phyloP scores from a whole-genome alignment of 2,329 filamentous ascomycete genomes.

The Macrophomina phaseolina region DNA sequence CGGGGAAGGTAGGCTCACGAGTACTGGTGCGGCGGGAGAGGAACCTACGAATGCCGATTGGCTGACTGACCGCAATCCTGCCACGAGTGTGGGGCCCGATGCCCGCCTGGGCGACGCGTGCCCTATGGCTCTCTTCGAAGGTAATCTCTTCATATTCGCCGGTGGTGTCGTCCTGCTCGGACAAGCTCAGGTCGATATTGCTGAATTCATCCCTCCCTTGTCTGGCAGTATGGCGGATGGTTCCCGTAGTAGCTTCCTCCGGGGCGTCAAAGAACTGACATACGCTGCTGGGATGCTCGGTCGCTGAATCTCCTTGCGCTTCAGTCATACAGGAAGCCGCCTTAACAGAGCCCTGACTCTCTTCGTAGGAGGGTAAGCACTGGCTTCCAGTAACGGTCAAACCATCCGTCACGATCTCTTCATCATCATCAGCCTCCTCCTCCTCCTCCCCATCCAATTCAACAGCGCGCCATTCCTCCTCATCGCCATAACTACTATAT shows the following conservation, averaged over 20 bases:
- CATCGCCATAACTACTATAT: too few species aligned
- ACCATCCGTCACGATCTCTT: neutral
- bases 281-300: neutral
- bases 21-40: neutral
- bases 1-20: neutral
- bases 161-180: neutral
- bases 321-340: too few species aligned
- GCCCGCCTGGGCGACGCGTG: neutral
- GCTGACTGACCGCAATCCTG: neutral
- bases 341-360: too few species aligned
- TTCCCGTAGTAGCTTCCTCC: neutral
- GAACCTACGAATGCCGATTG: neutral
- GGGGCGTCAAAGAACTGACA: neutral
- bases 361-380: neutral
- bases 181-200: neutral
- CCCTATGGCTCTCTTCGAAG: neutral
- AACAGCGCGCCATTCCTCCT: neutral
- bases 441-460: neutral
- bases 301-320: too few species aligned
- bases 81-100: neutral
- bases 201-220: neutral
- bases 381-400: neutral
- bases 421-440: neutral
- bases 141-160: neutral
- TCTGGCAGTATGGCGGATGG: neutral